Evolutionary conservation across 345 rosid species (phyloP).

Genomic region (Odontarrhena argentea): DNA sequence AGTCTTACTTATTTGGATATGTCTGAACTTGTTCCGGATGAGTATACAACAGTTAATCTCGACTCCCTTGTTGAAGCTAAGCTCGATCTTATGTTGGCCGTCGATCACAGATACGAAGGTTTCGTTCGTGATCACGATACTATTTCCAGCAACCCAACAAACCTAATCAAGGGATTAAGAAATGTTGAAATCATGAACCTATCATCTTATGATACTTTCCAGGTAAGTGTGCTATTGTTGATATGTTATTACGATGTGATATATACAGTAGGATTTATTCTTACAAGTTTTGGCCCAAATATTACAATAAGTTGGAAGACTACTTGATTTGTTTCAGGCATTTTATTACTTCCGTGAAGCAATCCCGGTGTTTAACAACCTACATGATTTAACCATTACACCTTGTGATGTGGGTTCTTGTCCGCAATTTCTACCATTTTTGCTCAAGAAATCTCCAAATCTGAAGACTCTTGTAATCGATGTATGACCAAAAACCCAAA

Average conservation of each 20-base stretch:
- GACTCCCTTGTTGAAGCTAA: neutral
- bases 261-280: too few relatives aligned
- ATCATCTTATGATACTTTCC: neutral
- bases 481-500: neutral
- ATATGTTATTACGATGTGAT: too few relatives aligned
- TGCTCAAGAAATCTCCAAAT: slow-evolving; percentile 10
- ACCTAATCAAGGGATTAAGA: neutral
- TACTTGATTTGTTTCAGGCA: neutral
- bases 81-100: neutral
- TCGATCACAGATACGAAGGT: neutral
- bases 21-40: neutral
- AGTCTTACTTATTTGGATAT: neutral
- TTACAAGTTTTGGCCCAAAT: too few relatives aligned
- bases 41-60: neutral
- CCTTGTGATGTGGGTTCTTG: neutral
- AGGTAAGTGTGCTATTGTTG: too few relatives aligned
- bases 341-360: neutral
- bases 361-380: slow-evolving; percentile 4
- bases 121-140: neutral
- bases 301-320: neutral
- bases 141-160: neutral
- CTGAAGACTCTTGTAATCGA: slow-evolving; percentile 9
- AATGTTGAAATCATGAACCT: neutral
- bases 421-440: slow-evolving; percentile 3
- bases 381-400: neutral